Percentiles rank a stretch among this genome's conserved stretches.
These are phyloP conservation scores for Fistulinella prunicolor DNA, from an alignment of 768 basidiomycete species.

Conservation along the genomic window DNA sequence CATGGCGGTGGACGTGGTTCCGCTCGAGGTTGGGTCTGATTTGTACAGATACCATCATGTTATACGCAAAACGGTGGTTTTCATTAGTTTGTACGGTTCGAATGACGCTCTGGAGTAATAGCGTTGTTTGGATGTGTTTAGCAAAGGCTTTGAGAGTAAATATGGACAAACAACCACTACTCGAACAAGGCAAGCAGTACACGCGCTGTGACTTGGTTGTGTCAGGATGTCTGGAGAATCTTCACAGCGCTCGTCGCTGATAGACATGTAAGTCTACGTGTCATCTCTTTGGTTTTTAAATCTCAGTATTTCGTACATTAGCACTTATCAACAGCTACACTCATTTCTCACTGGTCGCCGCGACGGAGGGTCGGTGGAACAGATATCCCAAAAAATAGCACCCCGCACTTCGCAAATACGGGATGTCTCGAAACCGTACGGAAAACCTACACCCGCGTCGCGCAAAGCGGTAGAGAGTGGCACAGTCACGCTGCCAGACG, in stretches of 20 bases:
- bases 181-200: constrained; percentile 7
- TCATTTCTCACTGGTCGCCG: constrained; percentile 54
- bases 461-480: constrained; percentile 64
- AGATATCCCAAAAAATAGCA: constrained; percentile 55
- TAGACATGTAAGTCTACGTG: constrained; percentile 53
- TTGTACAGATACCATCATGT: background rate
- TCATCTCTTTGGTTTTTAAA: background rate
- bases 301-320: constrained; percentile 23
- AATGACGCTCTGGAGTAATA: background rate
- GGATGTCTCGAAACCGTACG: constrained; percentile 62
- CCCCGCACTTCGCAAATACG: constrained; percentile 57
- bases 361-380: constrained; percentile 56
- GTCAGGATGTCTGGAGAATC: constrained; percentile 42
- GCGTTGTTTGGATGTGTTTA: constrained; percentile 19
- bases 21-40: constrained; percentile 63
- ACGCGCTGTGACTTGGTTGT: background rate
- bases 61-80: no score
- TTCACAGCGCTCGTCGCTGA: constrained; percentile 63
- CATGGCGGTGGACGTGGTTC: constrained; percentile 81
- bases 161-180: constrained; percentile 18
- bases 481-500: constrained; percentile 66
- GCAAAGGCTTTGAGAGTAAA: constrained; percentile 25
- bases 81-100: no score
- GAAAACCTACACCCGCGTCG: constrained; percentile 65
- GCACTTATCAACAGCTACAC: constrained; percentile 66